phyloP scores from a whole-genome alignment of 1,139 yeast species.

The Starmera stellimalicola region DNA sequence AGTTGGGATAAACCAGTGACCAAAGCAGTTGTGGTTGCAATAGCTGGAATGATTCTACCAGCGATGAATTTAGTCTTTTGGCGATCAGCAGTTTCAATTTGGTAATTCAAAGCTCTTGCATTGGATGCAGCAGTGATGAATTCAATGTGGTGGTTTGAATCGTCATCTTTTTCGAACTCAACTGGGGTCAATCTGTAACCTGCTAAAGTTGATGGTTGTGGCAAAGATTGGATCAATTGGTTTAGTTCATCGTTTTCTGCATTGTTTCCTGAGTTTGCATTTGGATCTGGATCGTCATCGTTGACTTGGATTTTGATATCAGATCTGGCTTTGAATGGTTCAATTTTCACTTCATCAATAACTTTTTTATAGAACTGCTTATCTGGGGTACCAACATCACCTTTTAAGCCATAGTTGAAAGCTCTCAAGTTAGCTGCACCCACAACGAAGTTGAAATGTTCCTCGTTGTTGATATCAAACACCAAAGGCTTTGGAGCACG shows the following conservation, averaged over 20 bases:
- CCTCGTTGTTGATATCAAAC: conserved; percentile 66
- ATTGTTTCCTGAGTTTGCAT: conserved; percentile 36
- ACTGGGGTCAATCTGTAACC: conserved; percentile 81
- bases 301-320: conserved; percentile 78
- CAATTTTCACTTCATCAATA: conserved; percentile 46
- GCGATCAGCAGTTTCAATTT: conserved; percentile 70
- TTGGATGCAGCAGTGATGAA: conserved; percentile 96
- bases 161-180: conserved; percentile 97
- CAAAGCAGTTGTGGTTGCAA: conserved; percentile 95
- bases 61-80: conserved; percentile 77
- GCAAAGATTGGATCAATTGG: conserved; percentile 65
- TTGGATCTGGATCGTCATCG: conserved; percentile 84
- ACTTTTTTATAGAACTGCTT: conserved; percentile 34
- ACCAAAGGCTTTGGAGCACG: conserved; percentile 83
- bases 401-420: conserved; percentile 74
- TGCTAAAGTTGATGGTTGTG: conserved; percentile 81
- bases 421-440: conserved; percentile 93
- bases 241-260: conserved; percentile 47
- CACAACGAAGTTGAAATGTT: conserved; percentile 74
- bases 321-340: conserved; percentile 63
- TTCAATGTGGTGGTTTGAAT: conserved; percentile 90
- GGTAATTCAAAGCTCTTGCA: conserved; percentile 87
- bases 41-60: conserved; percentile 95
- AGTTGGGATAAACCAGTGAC: conserved; percentile 92
- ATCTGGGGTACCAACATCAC: conserved; percentile 42